Percentiles rank a stretch among this genome's conserved stretches.
phyloP scores from a whole-genome alignment of 352 stramenopile genomes.

The Pseudoperonospora humuli region DNA sequence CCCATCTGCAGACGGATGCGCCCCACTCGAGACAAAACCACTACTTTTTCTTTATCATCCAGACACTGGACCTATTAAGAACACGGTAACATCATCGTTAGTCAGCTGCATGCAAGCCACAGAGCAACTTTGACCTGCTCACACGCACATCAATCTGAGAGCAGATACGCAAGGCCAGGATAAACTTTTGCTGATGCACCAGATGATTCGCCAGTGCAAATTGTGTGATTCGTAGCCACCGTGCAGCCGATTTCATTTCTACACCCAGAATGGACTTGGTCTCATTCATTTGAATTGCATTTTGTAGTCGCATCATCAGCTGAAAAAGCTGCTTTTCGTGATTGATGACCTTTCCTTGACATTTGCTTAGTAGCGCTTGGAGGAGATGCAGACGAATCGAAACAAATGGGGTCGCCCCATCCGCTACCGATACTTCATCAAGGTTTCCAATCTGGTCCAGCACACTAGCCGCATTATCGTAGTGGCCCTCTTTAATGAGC shows the following conservation, averaged over 20 bases:
- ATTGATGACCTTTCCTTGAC: constrained; percentile 41
- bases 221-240: constrained; percentile 53
- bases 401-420: constrained; percentile 32
- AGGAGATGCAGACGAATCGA: constrained; percentile 53
- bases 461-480: constrained; percentile 64
- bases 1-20: constrained; percentile 74
- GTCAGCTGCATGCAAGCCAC: not conserved
- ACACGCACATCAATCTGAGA: constrained; percentile 53
- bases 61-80: constrained; percentile 30
- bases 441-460: constrained; percentile 70
- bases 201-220: constrained; percentile 66
- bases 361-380: constrained; percentile 60
- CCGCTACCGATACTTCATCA: constrained; percentile 24
- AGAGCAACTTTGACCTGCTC: not conserved
- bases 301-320: constrained; percentile 34
- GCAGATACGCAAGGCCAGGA: constrained; percentile 50
- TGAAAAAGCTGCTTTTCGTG: constrained; percentile 67
- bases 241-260: constrained; percentile 19
- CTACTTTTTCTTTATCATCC: constrained; percentile 31
- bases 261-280: constrained; percentile 28
- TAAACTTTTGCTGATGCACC: constrained; percentile 68
- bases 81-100: constrained; percentile 1
- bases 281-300: constrained; percentile 22
- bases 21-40: constrained; percentile 53
- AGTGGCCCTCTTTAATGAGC: constrained; percentile 70